Percentiles rank a stretch among this genome's conserved stretches.
These are phyloP conservation scores for Ganoderma resinaceum DNA, from an alignment of 1,284 basidiomycete genomes.

Conservation along the genomic window DNA sequence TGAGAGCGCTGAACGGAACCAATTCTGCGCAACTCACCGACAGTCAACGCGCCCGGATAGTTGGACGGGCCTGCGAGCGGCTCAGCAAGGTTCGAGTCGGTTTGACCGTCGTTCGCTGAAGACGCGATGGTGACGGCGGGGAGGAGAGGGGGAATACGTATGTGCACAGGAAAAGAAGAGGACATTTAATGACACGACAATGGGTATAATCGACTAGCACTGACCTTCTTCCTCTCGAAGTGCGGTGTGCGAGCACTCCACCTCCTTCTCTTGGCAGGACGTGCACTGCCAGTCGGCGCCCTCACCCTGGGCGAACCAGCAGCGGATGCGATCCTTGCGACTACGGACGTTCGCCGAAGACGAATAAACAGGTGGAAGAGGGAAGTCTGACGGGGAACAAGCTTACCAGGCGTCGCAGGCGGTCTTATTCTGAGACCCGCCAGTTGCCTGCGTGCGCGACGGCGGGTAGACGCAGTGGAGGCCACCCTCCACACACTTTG, in stretches of 20 bases:
- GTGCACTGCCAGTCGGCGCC: neutral
- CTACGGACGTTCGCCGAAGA: neutral
- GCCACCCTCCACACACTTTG: neutral
- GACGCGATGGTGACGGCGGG: neutral
- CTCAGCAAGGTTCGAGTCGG: neutral
- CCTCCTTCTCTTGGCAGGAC: neutral
- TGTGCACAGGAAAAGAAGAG: neutral
- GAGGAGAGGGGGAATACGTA: neutral
- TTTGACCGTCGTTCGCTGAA: neutral
- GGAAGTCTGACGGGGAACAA: neutral
- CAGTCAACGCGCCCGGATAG: neutral
- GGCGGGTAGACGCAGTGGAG: neutral
- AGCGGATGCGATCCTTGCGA: neutral
- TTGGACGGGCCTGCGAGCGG: slow-evolving; percentile 1
- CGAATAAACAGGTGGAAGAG: neutral
- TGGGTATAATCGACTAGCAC: neutral
- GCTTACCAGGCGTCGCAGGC: neutral
- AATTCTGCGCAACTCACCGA: neutral
- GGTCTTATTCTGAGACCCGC: neutral
- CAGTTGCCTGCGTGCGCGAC: neutral
- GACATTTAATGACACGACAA: neutral
- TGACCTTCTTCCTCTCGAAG: neutral
- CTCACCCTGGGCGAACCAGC: neutral
- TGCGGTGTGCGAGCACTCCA: neutral
- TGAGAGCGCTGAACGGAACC: neutral